These are phyloP conservation scores for Cordyceps cicadae DNA, from an alignment of 2,329 filamentous ascomycete genomes.

Conservation along the genomic window DNA sequence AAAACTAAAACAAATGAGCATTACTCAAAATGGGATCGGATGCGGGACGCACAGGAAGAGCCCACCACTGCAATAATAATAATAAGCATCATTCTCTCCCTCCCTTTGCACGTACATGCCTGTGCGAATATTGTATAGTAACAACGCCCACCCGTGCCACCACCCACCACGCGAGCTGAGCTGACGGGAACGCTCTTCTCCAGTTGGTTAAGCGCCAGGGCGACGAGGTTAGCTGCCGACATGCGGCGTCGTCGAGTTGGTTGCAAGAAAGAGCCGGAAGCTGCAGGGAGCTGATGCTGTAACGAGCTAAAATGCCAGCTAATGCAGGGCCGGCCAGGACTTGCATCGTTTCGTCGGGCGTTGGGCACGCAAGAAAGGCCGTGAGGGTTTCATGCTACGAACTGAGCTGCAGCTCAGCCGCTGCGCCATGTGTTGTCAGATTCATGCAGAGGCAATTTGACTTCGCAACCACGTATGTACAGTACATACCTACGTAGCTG, in stretches of 20 bases:
- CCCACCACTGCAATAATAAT: neutral
- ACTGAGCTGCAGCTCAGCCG: neutral
- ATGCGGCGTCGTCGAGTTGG: too few species aligned
- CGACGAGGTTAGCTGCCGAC: neutral
- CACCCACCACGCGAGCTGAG: neutral
- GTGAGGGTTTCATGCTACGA: neutral
- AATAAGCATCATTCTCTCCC: neutral
- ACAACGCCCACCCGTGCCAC: neutral
- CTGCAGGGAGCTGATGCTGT: too few species aligned
- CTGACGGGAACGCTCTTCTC: conserved; percentile 3
- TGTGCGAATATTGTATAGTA: neutral
- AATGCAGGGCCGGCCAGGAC: too few species aligned
- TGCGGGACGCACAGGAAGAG: neutral
- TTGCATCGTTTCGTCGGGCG: neutral
- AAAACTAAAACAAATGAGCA: conserved; percentile 1
- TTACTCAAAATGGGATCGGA: neutral
- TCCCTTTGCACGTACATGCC: neutral
- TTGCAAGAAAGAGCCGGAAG: neutral
- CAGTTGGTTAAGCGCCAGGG: neutral
- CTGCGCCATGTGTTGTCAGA: too few species aligned
- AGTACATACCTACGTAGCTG: too few species aligned
- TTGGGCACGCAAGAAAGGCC: neutral
- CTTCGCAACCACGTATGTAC: too few species aligned
- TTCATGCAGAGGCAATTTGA: neutral
- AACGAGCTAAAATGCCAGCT: too few species aligned